Conservation (phyloP, 495 filamentous ascomycete genomes). For the Jackrogersella multiformis region DNA sequence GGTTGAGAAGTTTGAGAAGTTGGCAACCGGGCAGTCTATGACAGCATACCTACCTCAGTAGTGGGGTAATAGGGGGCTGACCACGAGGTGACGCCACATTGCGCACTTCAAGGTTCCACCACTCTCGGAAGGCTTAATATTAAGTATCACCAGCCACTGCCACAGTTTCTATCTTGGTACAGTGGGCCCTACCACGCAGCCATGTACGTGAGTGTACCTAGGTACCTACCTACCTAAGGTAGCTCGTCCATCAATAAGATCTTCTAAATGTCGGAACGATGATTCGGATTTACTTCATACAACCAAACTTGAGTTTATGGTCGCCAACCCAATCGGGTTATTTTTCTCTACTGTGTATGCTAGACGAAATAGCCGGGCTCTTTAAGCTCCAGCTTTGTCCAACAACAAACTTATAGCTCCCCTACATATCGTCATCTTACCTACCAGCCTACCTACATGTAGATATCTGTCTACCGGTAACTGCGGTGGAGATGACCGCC, state of each 20-base stretch:
- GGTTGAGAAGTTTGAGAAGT: slow-evolving; percentile 11
- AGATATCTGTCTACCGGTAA: slow-evolving; percentile 13
- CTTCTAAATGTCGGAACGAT: slow-evolving; percentile 28
- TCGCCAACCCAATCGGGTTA: background rate
- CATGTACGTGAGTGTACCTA: too few relatives aligned
- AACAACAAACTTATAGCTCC: background rate
- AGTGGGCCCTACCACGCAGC: too few relatives aligned
- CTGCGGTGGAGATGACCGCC: slow-evolving; percentile 14
- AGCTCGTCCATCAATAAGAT: slow-evolving; percentile 8
- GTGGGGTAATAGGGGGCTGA: too few relatives aligned
- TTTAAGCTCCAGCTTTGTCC: slow-evolving; percentile 7
- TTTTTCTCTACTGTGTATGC: slow-evolving; percentile 8
- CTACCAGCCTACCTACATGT: too few relatives aligned
- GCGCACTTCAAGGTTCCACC: background rate
- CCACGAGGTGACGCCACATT: background rate
- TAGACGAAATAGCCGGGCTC: slow-evolving; percentile 7
- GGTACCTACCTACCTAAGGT: slow-evolving; percentile 5
- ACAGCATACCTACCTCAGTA: slow-evolving; percentile 40
- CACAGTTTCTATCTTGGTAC: slow-evolving; percentile 40
- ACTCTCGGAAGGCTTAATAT: too few relatives aligned
- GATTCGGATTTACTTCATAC: slow-evolving; percentile 17
- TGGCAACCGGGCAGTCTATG: slow-evolving; percentile 41
- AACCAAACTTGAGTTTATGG: background rate
- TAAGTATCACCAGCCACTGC: too few relatives aligned
- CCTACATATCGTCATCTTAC: slow-evolving; percentile 30